Evolutionary conservation across 495 filamentous ascomycete genomes (phyloP), one percentile per base, ranked within the genome.

Genomic region (Aspergillus cristatus): DNA sequence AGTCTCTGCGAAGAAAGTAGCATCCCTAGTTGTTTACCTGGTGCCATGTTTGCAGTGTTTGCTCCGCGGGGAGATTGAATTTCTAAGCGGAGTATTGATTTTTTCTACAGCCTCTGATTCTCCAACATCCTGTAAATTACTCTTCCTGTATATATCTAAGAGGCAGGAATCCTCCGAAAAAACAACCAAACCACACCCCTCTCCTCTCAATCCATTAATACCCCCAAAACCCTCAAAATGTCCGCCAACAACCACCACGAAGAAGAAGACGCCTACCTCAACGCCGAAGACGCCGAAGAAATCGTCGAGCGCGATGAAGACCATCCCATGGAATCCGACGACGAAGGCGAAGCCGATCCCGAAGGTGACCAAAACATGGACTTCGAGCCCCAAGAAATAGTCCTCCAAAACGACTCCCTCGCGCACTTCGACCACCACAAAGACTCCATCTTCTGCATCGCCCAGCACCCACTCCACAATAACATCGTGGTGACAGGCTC

Each of bases 381-480:
- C 34, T 75, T 76, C 18, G 75, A 78, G 35, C 69, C 76, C 25
- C 67, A 88, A 55, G 85, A 88, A 52, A 76, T 96, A 35, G 64
- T 68, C 22, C 68, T 97, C 12, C 72, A 88, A 41, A 97, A 97
- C 64, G 88, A 97, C 69, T 89, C 84, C 41, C 65, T 76, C 42
- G 93, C 88, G 36, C 86, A 94, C 64, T 95, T 96, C 60, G 91
- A 96, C 63, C 53, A 55, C 1, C 87, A 94, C 68, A 79, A 71
- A 33, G 86, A 95, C 68, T 84, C 78, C 32, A 81, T 99, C 38
- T 97, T 94, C 67, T 81, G 82, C 55, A 85, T 99, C 51, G 86
- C 87, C 20, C 84, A 91, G 48, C 93, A 99, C 55, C 93, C 93
- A 2, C 62, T 79, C 10, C 69, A 82, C 48, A 79, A 83, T 18